Conservation (phyloP, 768 basidiomycete species). For the Boletus fagicola region DNA sequence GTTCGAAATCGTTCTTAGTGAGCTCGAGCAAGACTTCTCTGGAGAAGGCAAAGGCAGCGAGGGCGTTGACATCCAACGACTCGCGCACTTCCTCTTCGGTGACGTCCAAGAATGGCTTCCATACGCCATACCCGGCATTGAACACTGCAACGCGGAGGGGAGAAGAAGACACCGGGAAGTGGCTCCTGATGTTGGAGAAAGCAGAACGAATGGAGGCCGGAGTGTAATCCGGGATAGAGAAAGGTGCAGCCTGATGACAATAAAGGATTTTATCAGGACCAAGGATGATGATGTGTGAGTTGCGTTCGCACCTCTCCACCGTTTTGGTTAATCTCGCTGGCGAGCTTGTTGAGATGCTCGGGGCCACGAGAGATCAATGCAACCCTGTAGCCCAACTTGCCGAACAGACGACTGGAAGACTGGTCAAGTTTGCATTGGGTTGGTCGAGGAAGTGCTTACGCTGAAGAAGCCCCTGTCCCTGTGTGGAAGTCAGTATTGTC, state of each 20-base stretch:
- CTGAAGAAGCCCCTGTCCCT: slow-evolving; percentile 60
- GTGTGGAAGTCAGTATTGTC: neutral
- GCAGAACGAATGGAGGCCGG: slow-evolving; percentile 49
- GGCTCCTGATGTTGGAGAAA: slow-evolving; percentile 46
- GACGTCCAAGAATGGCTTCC: slow-evolving; percentile 66
- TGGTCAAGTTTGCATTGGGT: neutral
- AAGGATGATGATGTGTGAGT: neutral
- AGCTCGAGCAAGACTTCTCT: slow-evolving; percentile 58
- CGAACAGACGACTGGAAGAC: slow-evolving; percentile 50
- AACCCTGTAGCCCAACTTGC: slow-evolving; percentile 62
- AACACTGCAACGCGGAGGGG: slow-evolving; percentile 61
- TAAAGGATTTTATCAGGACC: neutral
- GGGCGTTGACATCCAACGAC: slow-evolving; percentile 50
- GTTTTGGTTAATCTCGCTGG: slow-evolving; percentile 49
- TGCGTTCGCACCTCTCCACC: slow-evolving; percentile 54
- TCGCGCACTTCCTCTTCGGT: slow-evolving; percentile 56
- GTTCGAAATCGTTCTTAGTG: slow-evolving; percentile 48
- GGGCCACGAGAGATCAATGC: slow-evolving; percentile 63
- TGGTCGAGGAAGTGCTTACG: slow-evolving; percentile 38
- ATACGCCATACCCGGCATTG: slow-evolving; percentile 57
- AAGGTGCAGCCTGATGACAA: slow-evolving; percentile 50
- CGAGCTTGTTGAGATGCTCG: slow-evolving; percentile 50
- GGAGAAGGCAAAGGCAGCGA: slow-evolving; percentile 63
- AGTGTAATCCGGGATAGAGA: slow-evolving; percentile 52
- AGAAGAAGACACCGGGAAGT: slow-evolving; percentile 47